Evolutionary conservation across 2,329 filamentous ascomycete genomes (phyloP).

Genomic region (Ascochyta rabiei): DNA sequence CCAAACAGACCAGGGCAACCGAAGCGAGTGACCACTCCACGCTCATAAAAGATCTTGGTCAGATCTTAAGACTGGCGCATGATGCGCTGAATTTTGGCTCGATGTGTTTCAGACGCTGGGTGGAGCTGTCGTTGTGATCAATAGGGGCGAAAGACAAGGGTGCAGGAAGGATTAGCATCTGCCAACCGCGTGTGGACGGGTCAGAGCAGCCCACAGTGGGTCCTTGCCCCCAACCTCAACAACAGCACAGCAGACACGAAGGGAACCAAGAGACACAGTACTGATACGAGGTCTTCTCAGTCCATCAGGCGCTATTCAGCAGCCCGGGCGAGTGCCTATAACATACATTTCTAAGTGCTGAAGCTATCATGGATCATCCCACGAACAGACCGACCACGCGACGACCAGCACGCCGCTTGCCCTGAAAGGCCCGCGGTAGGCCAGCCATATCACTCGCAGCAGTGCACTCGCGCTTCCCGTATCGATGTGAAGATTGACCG

Average conservation of each 20-base stretch:
- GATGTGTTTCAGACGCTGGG: not conserved
- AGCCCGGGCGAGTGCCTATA: constrained; percentile 27
- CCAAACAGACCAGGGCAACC: constrained; percentile 3
- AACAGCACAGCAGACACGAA: constrained; percentile 27
- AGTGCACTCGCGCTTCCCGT: constrained; percentile 44
- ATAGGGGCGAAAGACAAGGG: not conserved
- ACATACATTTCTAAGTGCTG: constrained; percentile 32
- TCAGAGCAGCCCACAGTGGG: constrained; percentile 7
- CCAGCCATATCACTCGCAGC: constrained; percentile 24
- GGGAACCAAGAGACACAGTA: not conserved
- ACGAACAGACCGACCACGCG: constrained; percentile 26
- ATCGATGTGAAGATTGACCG: constrained; percentile 37
- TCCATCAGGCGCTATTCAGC: constrained; percentile 29
- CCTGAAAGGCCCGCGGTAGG: constrained; percentile 20
- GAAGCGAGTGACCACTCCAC: not conserved
- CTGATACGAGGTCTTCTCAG: constrained; percentile 30
- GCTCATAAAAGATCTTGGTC: not conserved
- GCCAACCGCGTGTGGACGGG: constrained; percentile 4
- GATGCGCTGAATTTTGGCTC: not conserved
- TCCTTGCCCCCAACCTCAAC: constrained; percentile 13
- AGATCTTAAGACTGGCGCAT: not conserved
- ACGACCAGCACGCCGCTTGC: constrained; percentile 22
- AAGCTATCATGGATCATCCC: constrained; percentile 27
- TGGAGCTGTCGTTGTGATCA: not conserved
- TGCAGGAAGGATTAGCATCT: constrained; percentile 3